A percentile compares a stretch with the other conserved stretches of the same genome.
Evolutionary conservation across 2,329 filamentous ascomycete genomes (phyloP).

Genomic region (Kalaharituber pfeilii): DNA sequence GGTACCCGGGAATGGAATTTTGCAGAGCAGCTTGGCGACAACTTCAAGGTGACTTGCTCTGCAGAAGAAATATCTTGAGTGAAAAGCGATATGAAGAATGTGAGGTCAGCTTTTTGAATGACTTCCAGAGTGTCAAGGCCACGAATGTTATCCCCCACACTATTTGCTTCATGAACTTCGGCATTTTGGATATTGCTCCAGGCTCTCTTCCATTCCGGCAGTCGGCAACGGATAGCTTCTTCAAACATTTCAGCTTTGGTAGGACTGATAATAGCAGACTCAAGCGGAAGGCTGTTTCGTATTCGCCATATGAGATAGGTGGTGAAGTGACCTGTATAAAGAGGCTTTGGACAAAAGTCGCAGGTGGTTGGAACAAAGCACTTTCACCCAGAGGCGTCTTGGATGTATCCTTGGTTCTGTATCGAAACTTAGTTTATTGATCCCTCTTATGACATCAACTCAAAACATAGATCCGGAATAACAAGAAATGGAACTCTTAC

Average conservation of each 20-base stretch:
- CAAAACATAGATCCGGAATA: no score
- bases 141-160: not conserved
- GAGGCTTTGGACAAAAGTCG: not conserved
- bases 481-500: no score
- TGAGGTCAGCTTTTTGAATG: not conserved
- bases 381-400: not conserved
- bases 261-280: not conserved
- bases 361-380: not conserved
- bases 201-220: not conserved
- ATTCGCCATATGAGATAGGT: not conserved
- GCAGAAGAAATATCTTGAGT: not conserved
- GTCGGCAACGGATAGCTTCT: not conserved
- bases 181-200: not conserved
- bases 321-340: not conserved
- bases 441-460: no score
- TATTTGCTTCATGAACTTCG: not conserved
- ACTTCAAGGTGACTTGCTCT: not conserved
- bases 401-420: no score
- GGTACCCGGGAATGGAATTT: not conserved
- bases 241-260: not conserved
- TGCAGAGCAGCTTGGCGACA: not conserved
- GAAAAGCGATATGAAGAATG: not conserved
- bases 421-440: no score
- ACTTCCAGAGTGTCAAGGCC: not conserved
- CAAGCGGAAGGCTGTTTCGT: not conserved